Evolutionary conservation across 345 rosid species (phyloP).

Genomic region (Eucalyptus tenuipes): DNA sequence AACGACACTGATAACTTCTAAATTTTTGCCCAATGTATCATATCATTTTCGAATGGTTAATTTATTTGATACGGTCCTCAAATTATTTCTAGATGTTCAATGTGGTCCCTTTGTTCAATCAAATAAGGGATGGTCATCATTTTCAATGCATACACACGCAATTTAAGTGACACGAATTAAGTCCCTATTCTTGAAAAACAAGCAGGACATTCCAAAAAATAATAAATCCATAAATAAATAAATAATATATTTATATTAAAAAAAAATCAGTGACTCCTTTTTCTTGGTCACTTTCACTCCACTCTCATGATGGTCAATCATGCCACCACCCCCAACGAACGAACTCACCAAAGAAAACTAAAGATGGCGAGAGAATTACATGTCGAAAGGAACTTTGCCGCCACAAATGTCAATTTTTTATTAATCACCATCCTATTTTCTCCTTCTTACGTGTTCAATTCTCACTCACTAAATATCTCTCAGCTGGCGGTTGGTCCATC

Average conservation of each 20-base stretch:
- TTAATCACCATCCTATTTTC: neutral
- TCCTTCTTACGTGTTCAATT: neutral
- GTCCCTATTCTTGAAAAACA: neutral
- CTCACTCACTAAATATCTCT: neutral
- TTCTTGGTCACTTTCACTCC: neutral
- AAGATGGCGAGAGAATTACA: neutral
- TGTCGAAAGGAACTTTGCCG: neutral
- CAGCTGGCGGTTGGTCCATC: neutral
- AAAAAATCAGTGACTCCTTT: neutral
- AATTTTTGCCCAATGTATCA: fast-evolving
- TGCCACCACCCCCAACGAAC: neutral
- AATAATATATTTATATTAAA: neutral
- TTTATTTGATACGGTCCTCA: neutral
- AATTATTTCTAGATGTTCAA: neutral
- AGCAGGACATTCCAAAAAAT: neutral
- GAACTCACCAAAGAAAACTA: neutral
- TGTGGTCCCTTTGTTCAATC: fast-evolving
- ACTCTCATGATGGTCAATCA: neutral
- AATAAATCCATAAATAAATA: neutral
- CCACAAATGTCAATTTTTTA: neutral
- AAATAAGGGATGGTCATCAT: neutral
- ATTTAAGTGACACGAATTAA: neutral
- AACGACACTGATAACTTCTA: fast-evolving
- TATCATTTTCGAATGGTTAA: fast-evolving
- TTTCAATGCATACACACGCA: neutral